Conservation (phyloP, 345 rosid genomes). For the Citrus sp. region DNA sequence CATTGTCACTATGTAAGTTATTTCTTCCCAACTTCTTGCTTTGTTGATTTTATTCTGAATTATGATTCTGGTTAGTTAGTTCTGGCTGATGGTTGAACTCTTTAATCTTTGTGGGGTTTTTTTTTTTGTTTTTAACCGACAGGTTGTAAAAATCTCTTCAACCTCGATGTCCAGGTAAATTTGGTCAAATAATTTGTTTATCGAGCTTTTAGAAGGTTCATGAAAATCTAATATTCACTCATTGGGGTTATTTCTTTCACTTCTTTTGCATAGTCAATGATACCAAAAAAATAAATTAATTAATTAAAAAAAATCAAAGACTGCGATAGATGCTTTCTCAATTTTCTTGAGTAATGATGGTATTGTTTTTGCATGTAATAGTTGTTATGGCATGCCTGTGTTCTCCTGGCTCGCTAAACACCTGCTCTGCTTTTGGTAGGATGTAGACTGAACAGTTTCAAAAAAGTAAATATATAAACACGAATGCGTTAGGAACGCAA, state of each 20-base stretch:
- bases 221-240: not conserved
- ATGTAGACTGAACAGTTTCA: not conserved
- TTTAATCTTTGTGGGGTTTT: not conserved
- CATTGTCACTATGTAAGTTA: slow-evolving; percentile 63
- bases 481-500: not conserved
- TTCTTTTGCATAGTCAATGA: not conserved
- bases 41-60: not conserved
- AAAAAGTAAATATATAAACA: not conserved
- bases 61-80: not conserved
- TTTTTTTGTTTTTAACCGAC: slow-evolving; percentile 13
- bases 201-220: not conserved
- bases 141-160: slow-evolving; percentile 84
- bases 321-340: not conserved
- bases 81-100: not conserved
- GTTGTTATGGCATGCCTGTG: not conserved
- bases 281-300: not conserved
- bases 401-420: not conserved
- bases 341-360: not conserved
- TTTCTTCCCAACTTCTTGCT: not conserved
- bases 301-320: not conserved
- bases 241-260: not conserved
- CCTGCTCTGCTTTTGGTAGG: not conserved
- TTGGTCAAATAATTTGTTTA: slow-evolving; percentile 1
- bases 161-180: slow-evolving; percentile 87
- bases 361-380: not conserved